Evolutionary conservation across 495 filamentous ascomycete genomes (phyloP), one percentile per base, ranked within the genome.

Genomic region (Hypoxylon fragiforme): DNA sequence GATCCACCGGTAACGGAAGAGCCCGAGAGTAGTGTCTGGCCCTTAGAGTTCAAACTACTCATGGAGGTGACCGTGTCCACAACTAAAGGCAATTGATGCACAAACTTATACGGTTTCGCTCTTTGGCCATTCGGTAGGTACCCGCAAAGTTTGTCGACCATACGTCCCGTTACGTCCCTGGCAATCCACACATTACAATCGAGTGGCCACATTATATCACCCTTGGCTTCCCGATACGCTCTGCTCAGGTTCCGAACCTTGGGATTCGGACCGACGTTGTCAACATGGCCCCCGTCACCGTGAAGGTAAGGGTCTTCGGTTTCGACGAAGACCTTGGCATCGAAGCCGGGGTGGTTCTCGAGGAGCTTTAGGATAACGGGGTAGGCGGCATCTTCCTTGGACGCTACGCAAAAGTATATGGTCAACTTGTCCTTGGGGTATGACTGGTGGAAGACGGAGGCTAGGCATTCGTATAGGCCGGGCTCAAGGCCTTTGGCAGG

Each of bases 211-310:
- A 97, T 76, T 38, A 97, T 82, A 64, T 97, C 91, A 0, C 90
- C 89, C 52, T 88, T 89, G 0, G 92, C 90, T 67, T 97, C 95
- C n/a, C 95, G 75, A 63, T 96, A 99, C 3, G 87, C 92, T 14
- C 91, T 83, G 61, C 92, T 97, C 82, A 97, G 88, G 63, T 97
- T 99, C 16, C 95, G 81, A 62, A 99, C 96, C 73, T 99, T 99
- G 8, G 95, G 95, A 69, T 99, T 99, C 3, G 95, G 95, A 0
- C 95, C 95, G 41, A 98, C 75, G 43, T 81, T 79, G 53, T 84
- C 74, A 31, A 70, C 56, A 43, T 80, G 72, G 21, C 73, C 77
- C 7, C 71, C 66, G 30, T 71, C 58, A 7, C 77, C 81, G 47
- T 81, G 78, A 4, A 94, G 77, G 21, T 85, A 70, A 0, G 89